Percentiles rank a stretch among this genome's conserved stretches.
These are phyloP conservation scores for Salicornia ramosissima DNA, from an alignment of 148 eudicot genomes.

Conservation along the genomic window DNA sequence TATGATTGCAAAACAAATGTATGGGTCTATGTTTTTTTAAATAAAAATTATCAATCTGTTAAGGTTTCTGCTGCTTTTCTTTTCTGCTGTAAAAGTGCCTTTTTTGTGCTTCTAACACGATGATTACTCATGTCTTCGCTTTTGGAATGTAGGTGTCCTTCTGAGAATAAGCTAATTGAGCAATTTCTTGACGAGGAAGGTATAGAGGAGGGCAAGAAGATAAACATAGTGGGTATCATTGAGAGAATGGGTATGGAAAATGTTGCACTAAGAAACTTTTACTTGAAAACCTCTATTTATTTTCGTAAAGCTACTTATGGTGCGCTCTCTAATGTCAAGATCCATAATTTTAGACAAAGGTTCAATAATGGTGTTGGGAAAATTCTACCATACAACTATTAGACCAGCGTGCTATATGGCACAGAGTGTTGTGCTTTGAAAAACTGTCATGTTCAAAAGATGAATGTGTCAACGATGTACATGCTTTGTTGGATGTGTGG, in stretches of 20 bases:
- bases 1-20: background rate
- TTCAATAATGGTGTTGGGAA: too few species aligned
- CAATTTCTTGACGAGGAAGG: slow-evolving; percentile 70
- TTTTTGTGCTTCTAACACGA: background rate
- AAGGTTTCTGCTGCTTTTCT: background rate
- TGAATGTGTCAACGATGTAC: too few species aligned
- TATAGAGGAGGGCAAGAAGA: slow-evolving; percentile 53
- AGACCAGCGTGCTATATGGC: too few species aligned
- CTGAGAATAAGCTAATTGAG: slow-evolving; percentile 71
- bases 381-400: too few species aligned
- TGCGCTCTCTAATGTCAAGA: too few species aligned
- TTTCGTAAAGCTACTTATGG: background rate
- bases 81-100: background rate
- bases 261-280: background rate
- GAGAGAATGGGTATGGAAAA: slow-evolving; percentile 66
- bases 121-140: slow-evolving; percentile 12
- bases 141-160: slow-evolving; percentile 50
- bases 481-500: too few species aligned
- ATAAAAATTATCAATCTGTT: background rate
- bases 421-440: too few species aligned
- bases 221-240: slow-evolving; percentile 57
- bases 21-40: background rate
- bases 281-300: background rate
- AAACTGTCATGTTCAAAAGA: too few species aligned
- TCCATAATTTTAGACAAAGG: too few species aligned